Evolutionary conservation across 2,329 filamentous ascomycete species (phyloP).

Genomic region (Cryphonectria parasitica): DNA sequence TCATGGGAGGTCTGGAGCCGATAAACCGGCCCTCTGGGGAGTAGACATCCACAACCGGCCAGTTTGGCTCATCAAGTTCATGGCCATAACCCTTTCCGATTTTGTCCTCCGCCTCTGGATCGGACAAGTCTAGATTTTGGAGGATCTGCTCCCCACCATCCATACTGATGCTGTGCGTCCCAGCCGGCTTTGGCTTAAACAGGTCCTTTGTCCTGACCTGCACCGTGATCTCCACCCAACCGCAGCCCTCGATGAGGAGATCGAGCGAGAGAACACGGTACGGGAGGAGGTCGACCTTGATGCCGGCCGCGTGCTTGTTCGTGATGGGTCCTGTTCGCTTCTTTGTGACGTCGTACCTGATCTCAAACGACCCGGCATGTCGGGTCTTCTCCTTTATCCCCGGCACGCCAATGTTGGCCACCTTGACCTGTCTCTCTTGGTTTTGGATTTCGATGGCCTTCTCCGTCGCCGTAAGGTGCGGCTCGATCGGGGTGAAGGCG

Average conservation of each 20-base stretch:
- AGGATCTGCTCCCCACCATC: slow-evolving; percentile 30
- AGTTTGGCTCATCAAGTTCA: slow-evolving; percentile 44
- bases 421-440: slow-evolving; percentile 61
- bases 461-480: slow-evolving; percentile 77
- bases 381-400: slow-evolving; percentile 61
- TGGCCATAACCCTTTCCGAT: slow-evolving; percentile 13
- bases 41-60: slow-evolving; percentile 82
- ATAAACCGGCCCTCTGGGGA: slow-evolving; percentile 84
- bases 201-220: slow-evolving; percentile 71
- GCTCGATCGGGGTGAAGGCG: slow-evolving; percentile 77
- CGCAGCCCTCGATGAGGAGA: slow-evolving; percentile 87
- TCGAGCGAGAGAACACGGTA: slow-evolving; percentile 82
- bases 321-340: slow-evolving; percentile 75
- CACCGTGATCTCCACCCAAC: slow-evolving; percentile 87
- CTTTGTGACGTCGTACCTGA: slow-evolving; percentile 84
- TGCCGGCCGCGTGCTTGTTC: slow-evolving; percentile 61
- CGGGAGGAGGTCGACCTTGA: slow-evolving; percentile 70
- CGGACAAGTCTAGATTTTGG: slow-evolving; percentile 37
- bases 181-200: slow-evolving; percentile 31
- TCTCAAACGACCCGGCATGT: slow-evolving; percentile 73
- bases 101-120: slow-evolving; percentile 29
- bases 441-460: slow-evolving; percentile 78
- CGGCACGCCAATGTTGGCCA: slow-evolving; percentile 66
- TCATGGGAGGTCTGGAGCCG: slow-evolving; percentile 67
- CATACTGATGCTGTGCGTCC: slow-evolving; percentile 20